A percentile compares a stretch with the other conserved stretches of the same genome.
phyloP scores from a whole-genome alignment of 2,329 filamentous ascomycete species.

The Scytalidium lignicola region DNA sequence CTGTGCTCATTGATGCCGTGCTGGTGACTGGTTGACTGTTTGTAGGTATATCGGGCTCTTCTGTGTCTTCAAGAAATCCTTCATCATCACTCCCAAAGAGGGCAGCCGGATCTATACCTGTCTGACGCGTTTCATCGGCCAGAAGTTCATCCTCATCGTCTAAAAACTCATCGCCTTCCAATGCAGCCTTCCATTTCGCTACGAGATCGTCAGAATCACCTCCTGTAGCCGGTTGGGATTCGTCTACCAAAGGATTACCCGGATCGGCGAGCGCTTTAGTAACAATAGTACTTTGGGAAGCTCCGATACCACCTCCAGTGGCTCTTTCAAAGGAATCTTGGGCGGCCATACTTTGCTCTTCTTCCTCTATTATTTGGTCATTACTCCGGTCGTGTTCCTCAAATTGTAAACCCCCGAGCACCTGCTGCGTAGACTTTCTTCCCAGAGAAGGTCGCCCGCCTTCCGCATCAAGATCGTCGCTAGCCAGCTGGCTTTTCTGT shows the following conservation, averaged over 20 bases:
- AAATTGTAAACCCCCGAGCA: conserved; percentile 46
- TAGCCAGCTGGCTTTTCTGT: conserved; percentile 23
- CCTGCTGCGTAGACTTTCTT: conserved; percentile 66
- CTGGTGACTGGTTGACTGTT: conserved; percentile 19
- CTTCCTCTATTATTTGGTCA: conserved; percentile 8
- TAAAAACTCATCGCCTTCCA: conserved; percentile 65
- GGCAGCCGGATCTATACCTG: conserved; percentile 54
- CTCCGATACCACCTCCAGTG: conserved; percentile 20
- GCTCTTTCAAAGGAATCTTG: conserved; percentile 15
- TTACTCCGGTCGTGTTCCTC: conserved; percentile 18
- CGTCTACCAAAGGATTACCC: conserved; percentile 14
- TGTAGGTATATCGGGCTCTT: conserved; percentile 19
- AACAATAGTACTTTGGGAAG: conserved; percentile 21
- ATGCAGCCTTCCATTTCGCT: conserved; percentile 77
- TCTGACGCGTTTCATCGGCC: conserved; percentile 44
- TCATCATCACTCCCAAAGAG: conserved; percentile 82
- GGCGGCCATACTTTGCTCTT: conserved; percentile 4
- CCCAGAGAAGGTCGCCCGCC: conserved; percentile 37
- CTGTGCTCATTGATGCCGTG: conserved; percentile 10
- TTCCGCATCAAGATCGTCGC: conserved; percentile 17
- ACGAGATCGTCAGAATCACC: conserved; percentile 53
- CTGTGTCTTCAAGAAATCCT: conserved; percentile 66
- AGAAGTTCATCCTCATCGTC: conserved; percentile 54
- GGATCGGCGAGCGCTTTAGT: conserved; percentile 20
- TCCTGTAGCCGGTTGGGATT: conserved; percentile 26